These are phyloP conservation scores for Cryphonectria radicalis DNA, from an alignment of 2,329 filamentous ascomycete genomes.

Conservation along the genomic window DNA sequence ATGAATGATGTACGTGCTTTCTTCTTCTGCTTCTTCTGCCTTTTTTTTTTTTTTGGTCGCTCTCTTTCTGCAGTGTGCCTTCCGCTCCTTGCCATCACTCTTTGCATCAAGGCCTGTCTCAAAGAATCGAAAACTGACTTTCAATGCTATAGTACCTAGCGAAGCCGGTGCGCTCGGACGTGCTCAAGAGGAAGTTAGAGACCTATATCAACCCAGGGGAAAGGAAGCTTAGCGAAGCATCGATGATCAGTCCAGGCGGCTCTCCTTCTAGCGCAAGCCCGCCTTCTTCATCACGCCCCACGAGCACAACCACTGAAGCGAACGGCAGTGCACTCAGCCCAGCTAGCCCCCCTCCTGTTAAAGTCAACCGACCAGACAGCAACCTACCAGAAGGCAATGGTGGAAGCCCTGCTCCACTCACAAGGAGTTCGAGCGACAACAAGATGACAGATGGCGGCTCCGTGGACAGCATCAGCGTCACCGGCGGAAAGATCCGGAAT, in stretches of 20 bases:
- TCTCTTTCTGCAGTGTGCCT: not conserved
- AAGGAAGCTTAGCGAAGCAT: slow-evolving; percentile 28
- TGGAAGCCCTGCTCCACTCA: slow-evolving; percentile 31
- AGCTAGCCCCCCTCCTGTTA: slow-evolving; percentile 31
- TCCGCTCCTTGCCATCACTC: not conserved
- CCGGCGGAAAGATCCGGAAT: slow-evolving; percentile 27
- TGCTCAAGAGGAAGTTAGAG: slow-evolving; percentile 81
- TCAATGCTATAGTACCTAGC: slow-evolving; percentile 82
- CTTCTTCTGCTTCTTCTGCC: no score
- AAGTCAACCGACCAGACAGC: slow-evolving; percentile 34
- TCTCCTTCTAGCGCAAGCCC: slow-evolving; percentile 30
- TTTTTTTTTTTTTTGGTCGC: not conserved
- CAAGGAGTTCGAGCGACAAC: slow-evolving; percentile 42
- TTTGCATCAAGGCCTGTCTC: not conserved
- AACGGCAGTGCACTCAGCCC: slow-evolving; percentile 27
- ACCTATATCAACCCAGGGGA: slow-evolving; percentile 52
- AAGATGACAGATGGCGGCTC: slow-evolving; percentile 38
- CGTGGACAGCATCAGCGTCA: slow-evolving; percentile 32
- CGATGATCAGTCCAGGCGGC: slow-evolving; percentile 22
- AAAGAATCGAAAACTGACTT: not conserved
- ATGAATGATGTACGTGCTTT: slow-evolving; percentile 56
- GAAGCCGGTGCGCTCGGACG: slow-evolving; percentile 89
- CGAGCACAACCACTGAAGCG: slow-evolving; percentile 18
- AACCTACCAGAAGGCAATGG: slow-evolving; percentile 25
- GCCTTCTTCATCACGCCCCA: slow-evolving; percentile 15